These are phyloP conservation scores for Pholiota adiposa DNA, from an alignment of 1,284 basidiomycete genomes.

Conservation along the genomic window DNA sequence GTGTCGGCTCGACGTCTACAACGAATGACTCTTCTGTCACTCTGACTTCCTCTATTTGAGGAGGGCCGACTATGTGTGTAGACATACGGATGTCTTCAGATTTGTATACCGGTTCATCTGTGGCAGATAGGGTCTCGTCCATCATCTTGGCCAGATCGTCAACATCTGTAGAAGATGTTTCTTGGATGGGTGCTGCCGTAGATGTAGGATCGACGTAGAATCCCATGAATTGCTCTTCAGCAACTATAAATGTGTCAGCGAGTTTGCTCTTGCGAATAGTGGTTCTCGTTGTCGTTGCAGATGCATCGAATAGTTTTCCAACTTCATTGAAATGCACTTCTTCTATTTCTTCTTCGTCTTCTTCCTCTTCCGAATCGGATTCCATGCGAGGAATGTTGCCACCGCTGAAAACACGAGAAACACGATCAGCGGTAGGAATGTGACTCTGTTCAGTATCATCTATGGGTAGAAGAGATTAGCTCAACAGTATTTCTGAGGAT, in stretches of 20 bases:
- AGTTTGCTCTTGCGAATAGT: conserved; percentile 19
- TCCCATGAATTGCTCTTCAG: conserved; percentile 50
- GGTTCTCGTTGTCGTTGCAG: conserved; percentile 22
- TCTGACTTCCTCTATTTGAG: neutral
- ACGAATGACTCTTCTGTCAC: conserved; percentile 2
- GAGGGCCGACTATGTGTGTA: neutral
- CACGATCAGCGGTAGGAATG: conserved; percentile 67
- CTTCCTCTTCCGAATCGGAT: conserved; percentile 35
- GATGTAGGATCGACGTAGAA: conserved; percentile 31
- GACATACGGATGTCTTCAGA: conserved; percentile 11
- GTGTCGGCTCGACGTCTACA: conserved; percentile 44
- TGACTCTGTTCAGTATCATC: conserved; percentile 54
- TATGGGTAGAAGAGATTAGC: conserved; percentile 23
- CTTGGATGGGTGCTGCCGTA: neutral
- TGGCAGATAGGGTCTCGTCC: conserved; percentile 24
- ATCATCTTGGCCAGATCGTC: conserved; percentile 20
- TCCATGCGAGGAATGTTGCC: conserved; percentile 29
- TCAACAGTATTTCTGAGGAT: neutral
- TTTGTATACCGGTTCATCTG: conserved; percentile 13
- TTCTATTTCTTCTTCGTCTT: conserved; percentile 49
- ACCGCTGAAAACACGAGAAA: conserved; percentile 61
- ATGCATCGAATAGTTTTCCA: conserved; percentile 40
- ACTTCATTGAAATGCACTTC: conserved; percentile 71
- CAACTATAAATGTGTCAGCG: conserved; percentile 14
- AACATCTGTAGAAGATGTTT: conserved; percentile 3